These are phyloP conservation scores for Amanita pallidorosea DNA, from an alignment of 768 basidiomycete species.

Conservation along the genomic window DNA sequence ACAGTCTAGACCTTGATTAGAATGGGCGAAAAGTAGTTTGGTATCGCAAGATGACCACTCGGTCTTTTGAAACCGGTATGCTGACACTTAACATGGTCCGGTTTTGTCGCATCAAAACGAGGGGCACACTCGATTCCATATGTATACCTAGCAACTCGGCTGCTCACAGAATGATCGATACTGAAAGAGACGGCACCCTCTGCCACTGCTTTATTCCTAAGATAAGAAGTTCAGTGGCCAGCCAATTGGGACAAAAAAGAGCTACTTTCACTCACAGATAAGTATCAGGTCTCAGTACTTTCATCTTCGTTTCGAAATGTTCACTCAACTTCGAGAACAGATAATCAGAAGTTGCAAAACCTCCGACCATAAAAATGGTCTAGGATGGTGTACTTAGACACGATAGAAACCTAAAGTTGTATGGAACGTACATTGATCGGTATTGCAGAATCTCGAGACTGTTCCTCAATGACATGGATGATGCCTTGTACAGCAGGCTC, in stretches of 20 bases:
- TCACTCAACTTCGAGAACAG: conserved; percentile 29
- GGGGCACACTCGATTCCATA: conserved; percentile 7
- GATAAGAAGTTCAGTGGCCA: background rate
- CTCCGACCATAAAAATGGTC: conserved; percentile 40
- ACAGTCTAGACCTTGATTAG: conserved; percentile 1
- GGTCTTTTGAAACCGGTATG: background rate
- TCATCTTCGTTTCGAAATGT: conserved; percentile 21
- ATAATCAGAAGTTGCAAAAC: no score
- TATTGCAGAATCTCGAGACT: background rate
- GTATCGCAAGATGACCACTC: conserved; percentile 1
- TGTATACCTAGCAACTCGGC: conserved; percentile 8
- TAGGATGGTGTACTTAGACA: conserved; percentile 4
- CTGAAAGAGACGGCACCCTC: conserved; percentile 15
- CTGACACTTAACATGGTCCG: conserved; percentile 6
- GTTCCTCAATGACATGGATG: background rate
- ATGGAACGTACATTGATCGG: background rate
- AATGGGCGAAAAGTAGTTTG: conserved; percentile 6
- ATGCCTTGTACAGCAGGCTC: conserved; percentile 1
- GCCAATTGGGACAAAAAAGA: background rate
- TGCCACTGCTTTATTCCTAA: conserved; percentile 16
- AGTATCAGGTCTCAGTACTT: conserved; percentile 29
- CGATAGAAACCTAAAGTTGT: background rate
- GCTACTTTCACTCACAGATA: conserved; percentile 26
- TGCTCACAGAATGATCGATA: conserved; percentile 12
- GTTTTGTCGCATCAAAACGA: conserved; percentile 4